Conservation (phyloP, 2,329 filamentous ascomycete species). For the Thielaviopsis punctulata region DNA sequence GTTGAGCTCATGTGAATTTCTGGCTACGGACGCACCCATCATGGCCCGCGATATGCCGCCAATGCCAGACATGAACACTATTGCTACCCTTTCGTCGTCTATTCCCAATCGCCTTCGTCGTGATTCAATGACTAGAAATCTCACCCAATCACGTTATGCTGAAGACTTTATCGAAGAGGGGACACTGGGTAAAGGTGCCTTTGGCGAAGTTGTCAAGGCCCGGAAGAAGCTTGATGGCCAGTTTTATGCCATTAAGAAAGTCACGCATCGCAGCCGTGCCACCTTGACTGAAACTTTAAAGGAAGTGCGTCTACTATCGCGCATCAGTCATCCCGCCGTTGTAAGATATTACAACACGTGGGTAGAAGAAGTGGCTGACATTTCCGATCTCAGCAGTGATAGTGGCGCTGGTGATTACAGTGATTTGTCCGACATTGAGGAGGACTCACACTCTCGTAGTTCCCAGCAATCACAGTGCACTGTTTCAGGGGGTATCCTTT, state of each 20-base stretch:
- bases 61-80: slow-evolving; percentile 13
- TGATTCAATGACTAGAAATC: slow-evolving; percentile 40
- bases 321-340: slow-evolving; percentile 71
- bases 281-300: slow-evolving; percentile 61
- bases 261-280: slow-evolving; percentile 62
- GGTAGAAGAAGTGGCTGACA: slow-evolving; percentile 53
- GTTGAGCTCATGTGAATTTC: slow-evolving; percentile 45
- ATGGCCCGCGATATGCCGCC: slow-evolving; percentile 29
- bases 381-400: slow-evolving; percentile 24
- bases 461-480: slow-evolving; percentile 17
- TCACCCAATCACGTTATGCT: slow-evolving; percentile 49
- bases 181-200: slow-evolving; percentile 79
- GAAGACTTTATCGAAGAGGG: slow-evolving; percentile 86
- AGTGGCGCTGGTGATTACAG: slow-evolving; percentile 39
- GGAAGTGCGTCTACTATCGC: slow-evolving; percentile 77
- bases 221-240: slow-evolving; percentile 86
- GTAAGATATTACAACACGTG: slow-evolving; percentile 93
- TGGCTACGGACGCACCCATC: slow-evolving; percentile 46
- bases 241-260: slow-evolving; percentile 94
- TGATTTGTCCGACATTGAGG: slow-evolving; percentile 20
- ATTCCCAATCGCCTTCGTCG: slow-evolving; percentile 34
- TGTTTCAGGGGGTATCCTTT: slow-evolving; percentile 20
- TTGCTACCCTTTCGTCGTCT: slow-evolving; percentile 19
- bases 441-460: slow-evolving; percentile 17
- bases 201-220: slow-evolving; percentile 90